A percentile compares a stretch with the other conserved stretches of the same genome.
These are phyloP conservation scores for Coemansia sp. DNA, from an alignment of 192 early-diverging fungal genomes.

Conservation along the genomic window DNA sequence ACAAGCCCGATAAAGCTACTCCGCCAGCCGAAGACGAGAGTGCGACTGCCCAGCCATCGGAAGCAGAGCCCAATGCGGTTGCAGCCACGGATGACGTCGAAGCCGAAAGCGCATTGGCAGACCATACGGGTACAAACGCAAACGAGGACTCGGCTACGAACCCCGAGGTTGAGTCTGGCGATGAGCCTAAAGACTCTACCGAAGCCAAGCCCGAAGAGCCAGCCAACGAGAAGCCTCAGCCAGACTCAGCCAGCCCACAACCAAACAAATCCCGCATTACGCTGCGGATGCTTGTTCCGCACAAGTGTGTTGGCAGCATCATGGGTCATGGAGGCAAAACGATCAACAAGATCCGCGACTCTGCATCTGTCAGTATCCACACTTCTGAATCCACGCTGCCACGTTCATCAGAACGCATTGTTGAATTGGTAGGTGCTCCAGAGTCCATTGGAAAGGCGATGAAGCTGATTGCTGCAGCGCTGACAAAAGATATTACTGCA, in stretches of 20 bases:
- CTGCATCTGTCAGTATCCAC: conserved; percentile 39
- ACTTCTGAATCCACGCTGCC: conserved; percentile 46
- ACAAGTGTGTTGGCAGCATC: conserved; percentile 53
- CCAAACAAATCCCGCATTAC: conserved; percentile 9
- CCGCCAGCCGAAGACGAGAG: neutral
- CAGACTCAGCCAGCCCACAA: neutral
- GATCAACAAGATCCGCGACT: conserved; percentile 48
- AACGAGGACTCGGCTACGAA: neutral
- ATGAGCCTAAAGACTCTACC: conserved; percentile 2
- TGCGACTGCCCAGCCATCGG: neutral
- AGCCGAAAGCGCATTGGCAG: neutral
- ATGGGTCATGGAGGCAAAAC: conserved; percentile 53
- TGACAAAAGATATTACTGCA: conserved; percentile 35
- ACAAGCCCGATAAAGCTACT: neutral
- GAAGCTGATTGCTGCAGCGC: conserved; percentile 29
- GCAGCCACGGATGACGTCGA: neutral
- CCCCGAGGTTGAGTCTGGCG: neutral
- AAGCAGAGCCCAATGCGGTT: neutral
- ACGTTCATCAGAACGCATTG: conserved; percentile 43
- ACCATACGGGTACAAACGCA: neutral
- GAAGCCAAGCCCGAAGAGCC: neutral
- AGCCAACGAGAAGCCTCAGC: neutral
- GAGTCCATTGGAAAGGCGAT: conserved; percentile 40
- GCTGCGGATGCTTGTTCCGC: conserved; percentile 47
- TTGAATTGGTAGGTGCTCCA: conserved; percentile 39